phyloP scores from a whole-genome alignment of 495 filamentous ascomycete species.

The Penicillium canescens region DNA sequence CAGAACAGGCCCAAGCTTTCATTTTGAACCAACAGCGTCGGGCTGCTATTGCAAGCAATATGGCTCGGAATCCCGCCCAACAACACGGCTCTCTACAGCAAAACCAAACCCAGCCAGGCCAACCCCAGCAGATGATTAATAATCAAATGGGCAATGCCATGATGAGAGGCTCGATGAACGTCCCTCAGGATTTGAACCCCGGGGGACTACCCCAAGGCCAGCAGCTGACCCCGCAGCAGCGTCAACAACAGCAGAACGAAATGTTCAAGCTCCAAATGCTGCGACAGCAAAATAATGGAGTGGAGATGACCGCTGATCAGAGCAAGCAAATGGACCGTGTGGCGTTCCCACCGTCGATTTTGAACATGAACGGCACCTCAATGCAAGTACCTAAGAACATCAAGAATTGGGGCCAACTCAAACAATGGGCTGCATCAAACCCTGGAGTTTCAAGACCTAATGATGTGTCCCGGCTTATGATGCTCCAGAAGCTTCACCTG shows the following conservation, averaged over 20 bases:
- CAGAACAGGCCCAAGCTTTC: constrained; percentile 36
- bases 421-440: constrained; percentile 57
- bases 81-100: constrained; percentile 34
- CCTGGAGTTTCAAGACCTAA: constrained; percentile 40
- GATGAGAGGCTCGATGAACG: constrained; percentile 33
- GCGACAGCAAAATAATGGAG: constrained; percentile 40
- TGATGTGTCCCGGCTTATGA: constrained; percentile 46
- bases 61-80: constrained; percentile 24
- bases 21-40: constrained; percentile 36
- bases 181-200: constrained; percentile 34
- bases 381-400: constrained; percentile 57
- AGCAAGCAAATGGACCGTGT: constrained; percentile 48
- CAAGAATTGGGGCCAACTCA: constrained; percentile 74
- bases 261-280: constrained; percentile 37
- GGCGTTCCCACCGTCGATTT: constrained; percentile 39
- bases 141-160: constrained; percentile 36
- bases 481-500: constrained; percentile 57
- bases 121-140: constrained; percentile 38
- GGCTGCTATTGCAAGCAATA: constrained; percentile 25
- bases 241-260: constrained; percentile 38
- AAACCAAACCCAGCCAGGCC: constrained; percentile 32
- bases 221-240: constrained; percentile 38
- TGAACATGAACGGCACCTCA: constrained; percentile 29
- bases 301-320: constrained; percentile 47
- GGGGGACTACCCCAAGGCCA: constrained; percentile 35